phyloP scores from a whole-genome alignment of 1,284 basidiomycete species.

The Tilletia walkeri region DNA sequence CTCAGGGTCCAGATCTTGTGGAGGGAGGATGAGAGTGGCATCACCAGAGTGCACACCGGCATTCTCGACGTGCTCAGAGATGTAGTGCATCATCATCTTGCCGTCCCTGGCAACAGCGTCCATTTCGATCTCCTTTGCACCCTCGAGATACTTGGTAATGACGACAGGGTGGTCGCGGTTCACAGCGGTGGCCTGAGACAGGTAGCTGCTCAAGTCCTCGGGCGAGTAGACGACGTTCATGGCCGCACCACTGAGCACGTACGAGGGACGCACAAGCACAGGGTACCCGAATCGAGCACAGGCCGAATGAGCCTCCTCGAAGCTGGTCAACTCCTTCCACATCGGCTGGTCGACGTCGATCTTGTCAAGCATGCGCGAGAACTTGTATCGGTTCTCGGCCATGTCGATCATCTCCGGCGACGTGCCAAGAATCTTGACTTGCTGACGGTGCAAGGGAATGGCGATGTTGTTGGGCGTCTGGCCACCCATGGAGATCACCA shows the following conservation, averaged over 20 bases:
- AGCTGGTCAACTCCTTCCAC: slow-evolving; percentile 94
- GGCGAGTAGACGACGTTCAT: slow-evolving; percentile 98
- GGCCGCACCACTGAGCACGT: slow-evolving; percentile 94
- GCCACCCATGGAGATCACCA: slow-evolving; percentile 96
- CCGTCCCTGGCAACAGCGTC: slow-evolving; percentile 96
- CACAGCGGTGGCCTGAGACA: slow-evolving; percentile 92
- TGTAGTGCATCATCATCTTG: slow-evolving; percentile 98
- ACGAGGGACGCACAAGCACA: slow-evolving; percentile 93
- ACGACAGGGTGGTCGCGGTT: slow-evolving; percentile 97
- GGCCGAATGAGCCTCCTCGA: slow-evolving; percentile 72
- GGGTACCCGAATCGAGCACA: slow-evolving; percentile 69
- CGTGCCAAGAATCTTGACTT: slow-evolving; percentile 96
- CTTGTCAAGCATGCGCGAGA: slow-evolving; percentile 93
- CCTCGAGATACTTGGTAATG: slow-evolving; percentile 98
- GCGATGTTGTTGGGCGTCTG: slow-evolving; percentile 99
- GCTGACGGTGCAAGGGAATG: slow-evolving; percentile 85
- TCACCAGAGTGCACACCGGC: slow-evolving; percentile 97
- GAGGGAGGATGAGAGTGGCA: slow-evolving; percentile 93
- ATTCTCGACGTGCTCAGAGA: slow-evolving; percentile 99
- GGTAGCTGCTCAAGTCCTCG: slow-evolving; percentile 85
- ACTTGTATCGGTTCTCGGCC: slow-evolving; percentile 98
- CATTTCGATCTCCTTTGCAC: slow-evolving; percentile 99
- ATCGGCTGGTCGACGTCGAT: slow-evolving; percentile 95
- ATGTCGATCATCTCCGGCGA: slow-evolving; percentile 99
- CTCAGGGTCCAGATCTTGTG: slow-evolving; percentile 93